phyloP scores from a whole-genome alignment of 2,329 filamentous ascomycete species.

The Hypoxylon sp. region DNA sequence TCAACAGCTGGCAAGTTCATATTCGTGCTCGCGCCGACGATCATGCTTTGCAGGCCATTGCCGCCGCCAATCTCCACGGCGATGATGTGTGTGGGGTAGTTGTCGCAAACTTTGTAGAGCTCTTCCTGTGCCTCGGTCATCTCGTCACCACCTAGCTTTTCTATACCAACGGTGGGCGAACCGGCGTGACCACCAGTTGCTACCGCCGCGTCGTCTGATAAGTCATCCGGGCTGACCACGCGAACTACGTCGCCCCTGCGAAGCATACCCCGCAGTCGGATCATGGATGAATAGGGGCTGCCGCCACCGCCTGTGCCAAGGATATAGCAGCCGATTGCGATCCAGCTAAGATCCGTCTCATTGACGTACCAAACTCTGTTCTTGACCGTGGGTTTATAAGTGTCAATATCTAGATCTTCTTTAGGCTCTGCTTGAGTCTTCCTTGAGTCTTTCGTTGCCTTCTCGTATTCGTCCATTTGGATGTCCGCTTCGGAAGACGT shows the following conservation, averaged over 20 bases:
- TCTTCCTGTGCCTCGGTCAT: conserved; percentile 60
- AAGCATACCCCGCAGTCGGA: conserved; percentile 61
- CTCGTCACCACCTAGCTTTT: conserved; percentile 67
- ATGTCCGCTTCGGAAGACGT: conserved; percentile 14
- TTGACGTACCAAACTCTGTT: conserved; percentile 65
- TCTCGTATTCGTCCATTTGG: conserved; percentile 40
- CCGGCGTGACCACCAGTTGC: conserved; percentile 66
- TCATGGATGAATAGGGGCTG: conserved; percentile 60
- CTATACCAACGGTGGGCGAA: conserved; percentile 67
- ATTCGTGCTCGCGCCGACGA: conserved; percentile 62
- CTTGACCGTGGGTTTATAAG: conserved; percentile 59
- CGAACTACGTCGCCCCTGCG: conserved; percentile 59
- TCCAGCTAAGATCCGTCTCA: conserved; percentile 65
- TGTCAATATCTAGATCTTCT: conserved; percentile 41
- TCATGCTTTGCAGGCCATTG: conserved; percentile 68
- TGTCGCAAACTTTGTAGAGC: conserved; percentile 58
- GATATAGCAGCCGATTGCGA: conserved; percentile 67
- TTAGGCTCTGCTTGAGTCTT: conserved; percentile 21
- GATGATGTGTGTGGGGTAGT: conserved; percentile 63
- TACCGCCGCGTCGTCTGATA: conserved; percentile 60
- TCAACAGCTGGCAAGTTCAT: conserved; percentile 62
- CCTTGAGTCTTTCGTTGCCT: conserved; percentile 17
- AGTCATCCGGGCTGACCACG: conserved; percentile 60
- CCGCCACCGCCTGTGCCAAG: conserved; percentile 69
- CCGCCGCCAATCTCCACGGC: conserved; percentile 72